Evolutionary conservation across 1,139 yeast species (phyloP).

Genomic region (Candida anutae): DNA sequence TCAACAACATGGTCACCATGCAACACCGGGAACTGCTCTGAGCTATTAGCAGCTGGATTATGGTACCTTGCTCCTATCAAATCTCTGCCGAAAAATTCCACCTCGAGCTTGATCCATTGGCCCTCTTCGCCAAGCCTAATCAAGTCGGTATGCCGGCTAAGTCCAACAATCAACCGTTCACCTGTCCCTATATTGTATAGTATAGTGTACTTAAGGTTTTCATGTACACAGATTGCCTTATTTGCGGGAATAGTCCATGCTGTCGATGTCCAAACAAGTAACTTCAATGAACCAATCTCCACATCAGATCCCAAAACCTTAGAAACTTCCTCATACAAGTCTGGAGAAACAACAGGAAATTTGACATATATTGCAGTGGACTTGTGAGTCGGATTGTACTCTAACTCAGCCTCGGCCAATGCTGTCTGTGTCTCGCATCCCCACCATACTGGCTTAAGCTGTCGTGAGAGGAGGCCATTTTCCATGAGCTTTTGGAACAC

Average conservation of each 20-base stretch:
- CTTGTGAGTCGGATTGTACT: constrained; percentile 65
- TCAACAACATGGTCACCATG: constrained; percentile 80
- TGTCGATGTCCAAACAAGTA: constrained; percentile 91
- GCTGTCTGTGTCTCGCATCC: constrained; percentile 93
- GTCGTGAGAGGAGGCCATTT: constrained; percentile 67
- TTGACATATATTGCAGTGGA: constrained; percentile 68
- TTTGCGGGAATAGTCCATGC: constrained; percentile 97
- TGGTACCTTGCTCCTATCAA: constrained; percentile 40
- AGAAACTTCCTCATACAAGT: constrained; percentile 2
- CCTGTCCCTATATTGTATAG: constrained; percentile 23
- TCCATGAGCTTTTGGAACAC: constrained; percentile 62
- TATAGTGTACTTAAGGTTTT: constrained; percentile 51
- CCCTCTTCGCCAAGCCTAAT: constrained; percentile 7
- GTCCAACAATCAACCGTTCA: constrained; percentile 45
- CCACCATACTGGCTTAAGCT: constrained; percentile 95
- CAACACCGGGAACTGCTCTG: constrained; percentile 46
- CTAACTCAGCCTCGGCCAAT: constrained; percentile 91
- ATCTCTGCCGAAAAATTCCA: constrained; percentile 32
- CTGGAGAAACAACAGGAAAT: constrained; percentile 41
- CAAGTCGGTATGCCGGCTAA: constrained; percentile 26
- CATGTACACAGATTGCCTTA: constrained; percentile 70
- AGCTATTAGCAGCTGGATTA: constrained; percentile 46
- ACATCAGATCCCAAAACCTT: background rate
- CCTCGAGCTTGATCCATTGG: constrained; percentile 1
- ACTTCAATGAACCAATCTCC: constrained; percentile 9